A percentile compares a stretch with the other conserved stretches of the same genome.
These are phyloP conservation scores for Clarkia xantiana DNA, from an alignment of 345 rosid species.

Conservation along the genomic window DNA sequence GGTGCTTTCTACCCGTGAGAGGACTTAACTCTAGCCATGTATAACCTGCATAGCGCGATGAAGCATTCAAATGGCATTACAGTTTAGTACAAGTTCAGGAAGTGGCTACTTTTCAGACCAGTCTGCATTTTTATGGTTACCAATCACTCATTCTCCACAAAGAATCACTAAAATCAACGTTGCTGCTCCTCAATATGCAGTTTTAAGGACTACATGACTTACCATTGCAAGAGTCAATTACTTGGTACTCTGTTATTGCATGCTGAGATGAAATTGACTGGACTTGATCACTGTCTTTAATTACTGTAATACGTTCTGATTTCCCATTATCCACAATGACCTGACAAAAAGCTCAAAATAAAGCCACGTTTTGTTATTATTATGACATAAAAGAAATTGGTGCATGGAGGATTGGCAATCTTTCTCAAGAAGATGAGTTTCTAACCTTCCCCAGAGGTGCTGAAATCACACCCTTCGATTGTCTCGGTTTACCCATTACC, in stretches of 20 bases:
- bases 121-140: too few relatives aligned
- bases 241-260: slow-evolving; percentile 73
- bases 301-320: slow-evolving; percentile 73
- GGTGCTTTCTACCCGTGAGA: slow-evolving; percentile 92
- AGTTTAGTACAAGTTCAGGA: too few relatives aligned
- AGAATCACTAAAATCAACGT: not conserved
- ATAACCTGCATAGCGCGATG: slow-evolving; percentile 36
- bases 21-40: slow-evolving; percentile 87
- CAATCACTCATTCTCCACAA: too few relatives aligned
- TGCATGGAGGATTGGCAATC: not conserved
- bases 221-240: slow-evolving; percentile 59
- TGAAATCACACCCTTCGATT: slow-evolving; percentile 46
- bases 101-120: too few relatives aligned
- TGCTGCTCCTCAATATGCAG: not conserved
- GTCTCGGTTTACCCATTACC: slow-evolving; percentile 66
- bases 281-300: slow-evolving; percentile 16
- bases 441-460: slow-evolving; percentile 77
- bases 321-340: slow-evolving; percentile 77
- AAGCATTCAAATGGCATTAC: not conserved
- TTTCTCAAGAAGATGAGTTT: too few relatives aligned
- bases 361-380: not conserved
- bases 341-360: slow-evolving; percentile 14
- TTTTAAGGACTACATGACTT: slow-evolving; percentile 12
- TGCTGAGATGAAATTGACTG: slow-evolving; percentile 44
- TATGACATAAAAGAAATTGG: not conserved